These are phyloP conservation scores for Paragyromitra xinjiangensis DNA, from an alignment of 495 filamentous ascomycete genomes.

Conservation along the genomic window DNA sequence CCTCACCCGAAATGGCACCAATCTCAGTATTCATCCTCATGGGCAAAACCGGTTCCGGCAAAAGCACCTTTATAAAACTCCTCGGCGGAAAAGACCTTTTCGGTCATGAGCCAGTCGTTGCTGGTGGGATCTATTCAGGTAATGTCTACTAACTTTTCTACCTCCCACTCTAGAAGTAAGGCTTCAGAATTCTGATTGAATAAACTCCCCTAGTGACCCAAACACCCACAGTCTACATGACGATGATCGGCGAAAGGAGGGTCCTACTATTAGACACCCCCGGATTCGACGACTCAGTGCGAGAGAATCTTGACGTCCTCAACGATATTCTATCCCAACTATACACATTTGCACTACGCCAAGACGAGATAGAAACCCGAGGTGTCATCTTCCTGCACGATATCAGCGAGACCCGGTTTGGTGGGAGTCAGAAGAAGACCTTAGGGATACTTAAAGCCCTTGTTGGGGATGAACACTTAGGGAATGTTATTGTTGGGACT, in stretches of 20 bases:
- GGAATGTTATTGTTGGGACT: conserved; percentile 21
- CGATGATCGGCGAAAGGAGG: not conserved
- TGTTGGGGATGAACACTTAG: not conserved
- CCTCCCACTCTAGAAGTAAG: too few species aligned
- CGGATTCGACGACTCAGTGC: conserved; percentile 18
- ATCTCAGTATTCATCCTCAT: conserved; percentile 10
- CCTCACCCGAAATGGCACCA: not conserved
- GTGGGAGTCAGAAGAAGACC: conserved; percentile 7
- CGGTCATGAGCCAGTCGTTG: not conserved
- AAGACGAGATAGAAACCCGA: not conserved
- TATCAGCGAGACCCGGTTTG: not conserved
- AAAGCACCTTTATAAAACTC: conserved; percentile 21
- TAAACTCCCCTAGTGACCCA: not conserved
- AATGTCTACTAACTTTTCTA: not conserved
- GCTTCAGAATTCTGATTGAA: not conserved
- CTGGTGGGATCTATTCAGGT: conserved; percentile 1
- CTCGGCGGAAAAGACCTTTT: conserved; percentile 4
- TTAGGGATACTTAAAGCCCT: conserved; percentile 12
- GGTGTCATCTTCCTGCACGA: conserved; percentile 12
- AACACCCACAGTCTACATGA: not conserved
- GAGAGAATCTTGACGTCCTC: conserved; percentile 5
- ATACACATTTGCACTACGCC: not conserved
- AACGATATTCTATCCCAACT: not conserved
- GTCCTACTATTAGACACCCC: conserved; percentile 20
- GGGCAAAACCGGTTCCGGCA: conserved; percentile 15